Percentiles rank a stretch among this genome's conserved stretches.
These are phyloP conservation scores for Mortierella claussenii DNA, from an alignment of 192 early-diverging fungal species.

Conservation along the genomic window DNA sequence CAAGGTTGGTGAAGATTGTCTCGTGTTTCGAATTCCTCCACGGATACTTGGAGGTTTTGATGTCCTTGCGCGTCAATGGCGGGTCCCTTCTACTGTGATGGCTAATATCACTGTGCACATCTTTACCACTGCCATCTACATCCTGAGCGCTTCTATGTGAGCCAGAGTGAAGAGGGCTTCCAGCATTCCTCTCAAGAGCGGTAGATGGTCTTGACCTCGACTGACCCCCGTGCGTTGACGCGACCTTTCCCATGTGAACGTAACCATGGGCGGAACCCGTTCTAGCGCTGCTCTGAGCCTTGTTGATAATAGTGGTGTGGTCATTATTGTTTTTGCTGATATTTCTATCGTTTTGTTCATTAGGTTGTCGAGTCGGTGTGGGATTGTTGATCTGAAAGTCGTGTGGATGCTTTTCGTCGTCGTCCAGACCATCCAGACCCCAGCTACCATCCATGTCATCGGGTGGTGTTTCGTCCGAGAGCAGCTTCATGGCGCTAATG, in stretches of 20 bases:
- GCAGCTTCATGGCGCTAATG: conserved; percentile 16
- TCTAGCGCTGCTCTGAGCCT: conserved; percentile 6
- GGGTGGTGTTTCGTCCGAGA: conserved; percentile 44
- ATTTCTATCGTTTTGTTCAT: conserved; percentile 41
- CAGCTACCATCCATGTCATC: conserved; percentile 46
- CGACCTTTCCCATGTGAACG: conserved; percentile 23
- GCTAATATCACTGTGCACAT: not conserved
- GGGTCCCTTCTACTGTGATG: conserved; percentile 4
- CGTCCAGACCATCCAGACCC: conserved; percentile 34
- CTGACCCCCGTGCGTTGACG: too few species aligned
- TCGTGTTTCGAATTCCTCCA: conserved; percentile 38
- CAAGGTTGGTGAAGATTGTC: conserved; percentile 32
- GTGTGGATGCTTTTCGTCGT: conserved; percentile 7
- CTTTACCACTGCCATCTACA: not conserved
- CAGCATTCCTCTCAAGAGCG: not conserved
- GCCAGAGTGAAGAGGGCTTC: not conserved
- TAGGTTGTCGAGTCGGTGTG: conserved; percentile 1
- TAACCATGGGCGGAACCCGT: conserved; percentile 14
- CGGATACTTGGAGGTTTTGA: conserved; percentile 18
- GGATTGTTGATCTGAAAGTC: not conserved
- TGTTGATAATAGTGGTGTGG: conserved; percentile 8
- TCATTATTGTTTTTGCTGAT: conserved; percentile 45
- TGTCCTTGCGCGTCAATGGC: conserved; percentile 3
- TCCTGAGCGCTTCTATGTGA: not conserved
- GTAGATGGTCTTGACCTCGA: not conserved